Evolutionary conservation across 345 rosid species (phyloP).

Genomic region (Euphorbia tirucalli): DNA sequence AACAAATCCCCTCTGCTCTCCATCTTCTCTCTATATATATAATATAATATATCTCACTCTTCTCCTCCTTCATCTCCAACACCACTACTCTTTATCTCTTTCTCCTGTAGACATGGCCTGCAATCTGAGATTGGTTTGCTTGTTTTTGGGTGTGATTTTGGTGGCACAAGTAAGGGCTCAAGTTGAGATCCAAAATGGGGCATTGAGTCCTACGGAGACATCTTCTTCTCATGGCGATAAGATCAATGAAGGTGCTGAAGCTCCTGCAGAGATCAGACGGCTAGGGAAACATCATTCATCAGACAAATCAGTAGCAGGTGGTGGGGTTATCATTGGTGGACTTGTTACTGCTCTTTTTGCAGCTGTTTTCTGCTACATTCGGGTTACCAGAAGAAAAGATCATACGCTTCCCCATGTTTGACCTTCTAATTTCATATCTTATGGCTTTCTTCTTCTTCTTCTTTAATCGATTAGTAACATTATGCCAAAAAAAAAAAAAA

Average conservation of each 20-base stretch:
- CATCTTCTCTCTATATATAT: too few relatives aligned
- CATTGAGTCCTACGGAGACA: slow-evolving; percentile 2
- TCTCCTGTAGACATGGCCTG: slow-evolving; percentile 13
- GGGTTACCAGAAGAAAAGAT: slow-evolving; percentile 51
- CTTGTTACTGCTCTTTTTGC: slow-evolving; percentile 57
- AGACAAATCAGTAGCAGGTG: slow-evolving; percentile 51
- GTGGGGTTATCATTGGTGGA: slow-evolving; percentile 66
- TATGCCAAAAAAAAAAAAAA: too few relatives aligned
- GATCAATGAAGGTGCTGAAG: slow-evolving; percentile 23
- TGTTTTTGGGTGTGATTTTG: slow-evolving; percentile 33
- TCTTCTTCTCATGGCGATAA: slow-evolving; percentile 16
- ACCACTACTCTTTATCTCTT: background rate
- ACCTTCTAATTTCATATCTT: background rate
- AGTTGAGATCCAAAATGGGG: slow-evolving; percentile 10
- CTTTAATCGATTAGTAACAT: too few relatives aligned
- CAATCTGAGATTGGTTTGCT: slow-evolving; percentile 22
- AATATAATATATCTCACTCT: background rate
- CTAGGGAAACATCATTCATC: slow-evolving; percentile 42
- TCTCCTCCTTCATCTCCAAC: background rate
- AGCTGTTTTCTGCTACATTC: slow-evolving; percentile 58
- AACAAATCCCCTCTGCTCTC: too few relatives aligned
- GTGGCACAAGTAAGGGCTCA: slow-evolving; percentile 29
- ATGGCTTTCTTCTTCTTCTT: too few relatives aligned
- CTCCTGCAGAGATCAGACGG: slow-evolving; percentile 46
- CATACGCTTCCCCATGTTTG: background rate